Base-by-base conservation (phyloP, 441 rosid genomes). In the Mallotus japonicus region DNA sequence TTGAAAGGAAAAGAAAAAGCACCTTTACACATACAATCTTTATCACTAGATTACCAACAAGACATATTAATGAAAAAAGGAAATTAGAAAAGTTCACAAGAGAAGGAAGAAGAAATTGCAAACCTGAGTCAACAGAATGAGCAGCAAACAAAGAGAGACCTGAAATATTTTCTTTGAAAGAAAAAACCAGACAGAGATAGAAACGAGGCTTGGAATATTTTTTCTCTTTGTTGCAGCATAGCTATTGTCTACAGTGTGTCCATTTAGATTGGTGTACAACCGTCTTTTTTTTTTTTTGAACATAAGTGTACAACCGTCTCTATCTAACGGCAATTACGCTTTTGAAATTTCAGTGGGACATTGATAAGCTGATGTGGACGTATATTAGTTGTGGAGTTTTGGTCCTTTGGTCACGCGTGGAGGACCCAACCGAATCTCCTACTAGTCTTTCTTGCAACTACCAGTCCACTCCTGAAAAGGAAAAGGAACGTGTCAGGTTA, bases 391-490 rank as follows among this genome's bases (percentile, higher is more conserved):
- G 71, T 15, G 40, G 15, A n/a, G 3, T 0, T 3, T 34, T 32
- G 71, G n/a, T n/a, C 5, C 17, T 2, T n/a, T 3, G 61, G 32
- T 34, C 50, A 57, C 59, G 58, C 3, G 57, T 32, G 7, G 8
- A 6, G 32, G 22, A 47, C 19, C 16, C 28, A 62, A 37, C 16
- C 2, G 0, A 15, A 20, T 66, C 7, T 15, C 4, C 68, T 59
- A 65, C 65, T 4, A 34, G 66, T 71, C 72, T 63, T 0, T 3
- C 0, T 15, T 54, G 14, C 20, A 42, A 17, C 72, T 5, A 46
- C 59, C 53, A 61, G 73, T 77, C 80, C 16, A 62, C 69, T 28
- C 5, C n/a, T 12, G 20, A 10, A 22, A 40, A 17, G 1, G n/a
- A 6, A 1, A 13, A 4, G 10, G 51, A 47, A 47, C 3, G 51